These are phyloP conservation scores for Epichloe amarillans DNA, from an alignment of 2,329 filamentous ascomycete species.

Conservation along the genomic window DNA sequence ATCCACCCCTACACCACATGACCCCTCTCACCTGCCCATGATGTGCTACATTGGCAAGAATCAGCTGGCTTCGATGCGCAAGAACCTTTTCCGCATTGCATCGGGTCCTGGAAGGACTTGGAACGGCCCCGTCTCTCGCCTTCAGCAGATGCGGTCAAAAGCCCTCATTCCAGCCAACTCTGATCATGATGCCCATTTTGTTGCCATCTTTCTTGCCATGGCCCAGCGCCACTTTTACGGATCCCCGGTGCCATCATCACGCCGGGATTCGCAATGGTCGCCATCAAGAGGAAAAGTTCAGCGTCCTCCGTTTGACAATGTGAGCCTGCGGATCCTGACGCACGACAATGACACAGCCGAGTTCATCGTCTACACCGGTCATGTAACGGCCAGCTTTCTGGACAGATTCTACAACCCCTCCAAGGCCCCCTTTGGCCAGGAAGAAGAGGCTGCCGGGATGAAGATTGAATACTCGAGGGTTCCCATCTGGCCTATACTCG, in stretches of 20 bases:
- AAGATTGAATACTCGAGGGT: conserved; percentile 35
- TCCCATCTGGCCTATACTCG: conserved; percentile 40
- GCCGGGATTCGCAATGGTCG: conserved; percentile 16
- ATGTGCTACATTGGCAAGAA: conserved; percentile 34
- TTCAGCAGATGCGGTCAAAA: conserved; percentile 35
- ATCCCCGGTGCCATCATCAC: conserved; percentile 8
- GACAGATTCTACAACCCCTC: conserved; percentile 35
- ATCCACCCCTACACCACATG: conserved; percentile 9
- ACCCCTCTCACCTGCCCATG: conserved; percentile 19
- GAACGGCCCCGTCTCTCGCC: conserved; percentile 34
- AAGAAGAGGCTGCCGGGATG: conserved; percentile 21
- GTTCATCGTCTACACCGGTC: conserved; percentile 40
- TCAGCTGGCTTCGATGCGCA: conserved; percentile 32
- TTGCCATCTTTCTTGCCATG: conserved; percentile 41
- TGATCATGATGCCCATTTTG: conserved; percentile 39
- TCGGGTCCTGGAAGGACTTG: conserved; percentile 24
- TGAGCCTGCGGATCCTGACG: conserved; percentile 37
- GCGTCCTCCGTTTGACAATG: conserved; percentile 28
- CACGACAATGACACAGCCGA: conserved; percentile 34
- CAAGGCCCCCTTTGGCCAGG: conserved; percentile 20
- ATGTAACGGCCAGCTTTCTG: conserved; percentile 34
- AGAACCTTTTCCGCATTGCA: conserved; percentile 32
- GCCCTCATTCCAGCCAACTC: conserved; percentile 31
- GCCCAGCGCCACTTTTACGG: conserved; percentile 41
- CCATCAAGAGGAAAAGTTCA: conserved; percentile 9